phyloP scores from a whole-genome alignment of 768 basidiomycete species.

The Leccinum disarticulatum region DNA sequence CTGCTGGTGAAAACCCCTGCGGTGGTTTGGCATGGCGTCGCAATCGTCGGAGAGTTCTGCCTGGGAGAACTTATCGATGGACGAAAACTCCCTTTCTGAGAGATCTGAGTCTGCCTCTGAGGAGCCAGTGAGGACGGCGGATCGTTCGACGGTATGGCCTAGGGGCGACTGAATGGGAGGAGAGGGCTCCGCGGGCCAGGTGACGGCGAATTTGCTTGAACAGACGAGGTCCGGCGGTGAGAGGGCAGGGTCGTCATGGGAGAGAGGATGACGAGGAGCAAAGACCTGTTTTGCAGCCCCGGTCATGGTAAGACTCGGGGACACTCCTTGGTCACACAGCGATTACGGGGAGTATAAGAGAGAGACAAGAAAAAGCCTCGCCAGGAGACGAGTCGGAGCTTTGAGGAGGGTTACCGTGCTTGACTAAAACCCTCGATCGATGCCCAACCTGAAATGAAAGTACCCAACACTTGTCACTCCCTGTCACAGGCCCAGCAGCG shows the following conservation, averaged over 20 bases:
- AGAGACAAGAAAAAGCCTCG: slow-evolving; percentile 22
- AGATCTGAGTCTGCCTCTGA: slow-evolving; percentile 52
- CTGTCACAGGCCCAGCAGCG: slow-evolving; percentile 25
- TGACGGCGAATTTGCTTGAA: slow-evolving; percentile 60
- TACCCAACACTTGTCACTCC: slow-evolving; percentile 21
- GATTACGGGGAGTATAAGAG: slow-evolving; percentile 7
- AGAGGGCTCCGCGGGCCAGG: slow-evolving; percentile 52
- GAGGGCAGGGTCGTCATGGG: slow-evolving; percentile 42
- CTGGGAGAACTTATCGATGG: slow-evolving; percentile 31
- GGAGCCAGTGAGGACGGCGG: slow-evolving; percentile 41
- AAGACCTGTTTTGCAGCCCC: slow-evolving; percentile 37
- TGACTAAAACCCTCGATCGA: slow-evolving; percentile 29
- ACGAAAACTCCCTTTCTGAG: slow-evolving; percentile 45
- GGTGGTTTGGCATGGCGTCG: slow-evolving; percentile 26
- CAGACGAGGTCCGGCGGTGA: slow-evolving; percentile 42
- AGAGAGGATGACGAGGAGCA: slow-evolving; percentile 50
- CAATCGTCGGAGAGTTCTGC: slow-evolving; percentile 34
- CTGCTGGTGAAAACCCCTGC: slow-evolving; percentile 28
- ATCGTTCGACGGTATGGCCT: slow-evolving; percentile 36
- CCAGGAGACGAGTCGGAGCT: slow-evolving; percentile 25
- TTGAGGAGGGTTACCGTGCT: slow-evolving; percentile 13
- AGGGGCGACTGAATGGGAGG: slow-evolving; percentile 39
- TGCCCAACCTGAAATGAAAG: slow-evolving; percentile 26
- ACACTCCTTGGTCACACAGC: slow-evolving; percentile 14
- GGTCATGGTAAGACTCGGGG: slow-evolving; percentile 23